Base-by-base conservation (phyloP, 2,329 filamentous ascomycete species). In the Thermoascus crustaceus region DNA sequence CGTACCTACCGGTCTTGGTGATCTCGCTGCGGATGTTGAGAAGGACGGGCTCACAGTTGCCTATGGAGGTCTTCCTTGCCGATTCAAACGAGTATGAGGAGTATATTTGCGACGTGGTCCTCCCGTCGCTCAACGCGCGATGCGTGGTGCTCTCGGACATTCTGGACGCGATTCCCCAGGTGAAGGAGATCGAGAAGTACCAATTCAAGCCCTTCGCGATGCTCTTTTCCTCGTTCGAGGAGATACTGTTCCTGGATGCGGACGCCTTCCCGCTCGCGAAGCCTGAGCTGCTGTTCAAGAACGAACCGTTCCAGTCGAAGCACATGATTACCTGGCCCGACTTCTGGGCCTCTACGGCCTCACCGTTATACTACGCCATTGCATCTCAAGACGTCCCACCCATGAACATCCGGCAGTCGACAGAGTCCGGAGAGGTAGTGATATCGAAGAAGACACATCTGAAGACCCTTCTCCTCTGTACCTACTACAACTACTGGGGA, bases 401-500 rank as follows among this genome's bases (percentile, higher is more conserved):
- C 5, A 45, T 45, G 14, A 33, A 49, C 5, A 39, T 47, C 11
- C 45, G 47, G 7, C 50, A 49, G 39, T 62, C 63, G 1, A 62
- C 54, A 31, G 68, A 71, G 45, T 59, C 62, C 1, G 67, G 68
- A 1, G 61, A 70, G 40, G 45, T 72, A 3, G 42, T 71, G 10
- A 53, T 70, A 13, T 61, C 63, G 7, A 71, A 71, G 41, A 47
- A 45, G 26, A 54, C 57, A 2, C 66, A 69, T 35, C 42, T 51
- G 3, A 53, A 55, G 23, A 61, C 62, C 1, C 55, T 72, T 2
- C 52, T 70, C n/a, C 53, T 72, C 3, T 58, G 65, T 4, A 55
- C 60, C 2, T 72, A 72, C 46, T 72, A 73, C 49, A 72, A 71
- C 43, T 55, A 60, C 30, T 68, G 62, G 50, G 66, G 66, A 1